Evolutionary conservation across 75 land plant species (phyloP).

Genomic region (Azolla pinnata): DNA sequence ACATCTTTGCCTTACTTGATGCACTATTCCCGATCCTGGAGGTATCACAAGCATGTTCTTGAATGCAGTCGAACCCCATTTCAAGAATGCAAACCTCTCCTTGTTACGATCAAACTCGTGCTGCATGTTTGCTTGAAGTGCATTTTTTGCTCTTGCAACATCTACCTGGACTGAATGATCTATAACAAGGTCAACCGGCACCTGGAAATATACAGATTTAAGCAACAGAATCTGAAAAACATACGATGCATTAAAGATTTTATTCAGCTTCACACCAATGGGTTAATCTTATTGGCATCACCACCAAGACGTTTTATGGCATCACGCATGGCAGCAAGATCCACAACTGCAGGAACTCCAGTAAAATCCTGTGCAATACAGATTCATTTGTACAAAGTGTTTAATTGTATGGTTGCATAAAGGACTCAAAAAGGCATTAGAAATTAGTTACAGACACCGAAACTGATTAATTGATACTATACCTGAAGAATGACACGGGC

Average conservation of each 20-base stretch:
- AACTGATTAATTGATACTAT: background rate
- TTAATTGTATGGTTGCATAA: background rate
- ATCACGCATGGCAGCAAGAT: conserved; percentile 91
- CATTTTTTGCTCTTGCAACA: conserved; percentile 67
- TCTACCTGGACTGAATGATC: conserved; percentile 93
- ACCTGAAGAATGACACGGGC: conserved; percentile 92
- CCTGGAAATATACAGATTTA: too few species aligned
- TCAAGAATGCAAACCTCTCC: conserved; percentile 79
- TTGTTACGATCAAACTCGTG: conserved; percentile 68
- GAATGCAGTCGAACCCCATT: conserved; percentile 83
- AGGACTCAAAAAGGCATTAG: too few species aligned
- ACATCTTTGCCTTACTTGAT: conserved; percentile 44
- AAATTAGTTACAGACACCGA: conserved; percentile 1
- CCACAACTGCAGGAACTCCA: conserved; percentile 91
- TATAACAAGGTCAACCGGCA: conserved; percentile 87
- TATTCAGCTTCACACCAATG: conserved; percentile 82
- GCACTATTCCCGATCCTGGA: conserved; percentile 91
- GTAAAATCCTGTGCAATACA: conserved; percentile 65
- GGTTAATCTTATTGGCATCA: conserved; percentile 83
- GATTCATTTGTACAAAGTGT: background rate
- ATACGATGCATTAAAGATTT: too few species aligned
- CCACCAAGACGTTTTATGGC: conserved; percentile 78
- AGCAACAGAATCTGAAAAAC: too few species aligned
- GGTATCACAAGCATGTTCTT: conserved; percentile 93
- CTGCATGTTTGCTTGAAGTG: conserved; percentile 66